Evolutionary conservation across 306 rosid genomes (phyloP).

Genomic region (Gastrolobium villosum): DNA sequence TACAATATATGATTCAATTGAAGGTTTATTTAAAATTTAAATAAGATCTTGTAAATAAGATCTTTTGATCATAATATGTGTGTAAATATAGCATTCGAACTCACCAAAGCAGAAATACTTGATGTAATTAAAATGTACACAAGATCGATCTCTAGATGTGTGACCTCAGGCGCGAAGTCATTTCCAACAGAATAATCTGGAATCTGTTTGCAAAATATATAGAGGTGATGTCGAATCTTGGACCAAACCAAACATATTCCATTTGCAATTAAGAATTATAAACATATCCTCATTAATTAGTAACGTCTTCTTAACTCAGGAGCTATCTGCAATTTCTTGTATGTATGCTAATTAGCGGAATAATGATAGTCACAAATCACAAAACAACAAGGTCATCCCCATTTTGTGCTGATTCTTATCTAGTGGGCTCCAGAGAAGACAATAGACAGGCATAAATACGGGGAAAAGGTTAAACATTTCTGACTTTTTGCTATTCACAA

Average conservation of each 20-base stretch:
- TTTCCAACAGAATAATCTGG: neutral
- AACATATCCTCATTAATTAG: neutral
- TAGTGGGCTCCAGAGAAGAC: constrained; percentile 50
- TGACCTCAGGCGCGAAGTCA: neutral
- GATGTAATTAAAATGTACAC: no score
- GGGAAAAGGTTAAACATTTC: neutral
- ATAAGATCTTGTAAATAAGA: no score
- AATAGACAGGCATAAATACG: neutral
- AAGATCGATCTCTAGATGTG: no score
- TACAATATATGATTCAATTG: no score
- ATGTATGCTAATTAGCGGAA: neutral
- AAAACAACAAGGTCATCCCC: constrained; percentile 26
- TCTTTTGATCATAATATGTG: no score
- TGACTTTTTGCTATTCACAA: constrained; percentile 14
- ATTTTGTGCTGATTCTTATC: constrained; percentile 7
- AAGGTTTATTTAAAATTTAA: no score
- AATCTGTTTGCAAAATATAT: neutral
- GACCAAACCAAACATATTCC: constrained; percentile 16
- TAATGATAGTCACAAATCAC: neutral
- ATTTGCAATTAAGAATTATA: neutral
- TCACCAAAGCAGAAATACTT: no score
- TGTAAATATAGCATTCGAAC: no score
- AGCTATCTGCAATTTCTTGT: neutral
- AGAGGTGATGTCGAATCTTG: neutral
- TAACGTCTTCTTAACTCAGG: neutral